These are phyloP conservation scores for Citrus australasica DNA, from an alignment of 345 rosid species.

Conservation along the genomic window DNA sequence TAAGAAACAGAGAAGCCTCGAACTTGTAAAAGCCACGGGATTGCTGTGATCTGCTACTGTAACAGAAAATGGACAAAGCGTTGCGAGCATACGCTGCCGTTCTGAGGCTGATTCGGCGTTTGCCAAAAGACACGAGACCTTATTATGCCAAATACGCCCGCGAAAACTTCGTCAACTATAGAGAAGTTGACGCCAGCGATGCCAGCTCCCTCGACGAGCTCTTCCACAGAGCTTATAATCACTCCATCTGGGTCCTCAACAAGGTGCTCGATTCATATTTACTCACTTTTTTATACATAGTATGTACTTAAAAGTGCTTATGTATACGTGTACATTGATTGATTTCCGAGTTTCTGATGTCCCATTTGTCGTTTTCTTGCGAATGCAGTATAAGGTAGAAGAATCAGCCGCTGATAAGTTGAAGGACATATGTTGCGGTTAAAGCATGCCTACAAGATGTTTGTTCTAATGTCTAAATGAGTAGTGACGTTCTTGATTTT, in stretches of 20 bases:
- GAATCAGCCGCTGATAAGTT: constrained; percentile 62
- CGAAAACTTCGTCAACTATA: constrained; percentile 85
- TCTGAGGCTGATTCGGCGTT: constrained; percentile 67
- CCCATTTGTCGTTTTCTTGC: background rate
- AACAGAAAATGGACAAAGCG: constrained; percentile 62
- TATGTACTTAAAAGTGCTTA: background rate
- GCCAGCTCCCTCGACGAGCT: constrained; percentile 65
- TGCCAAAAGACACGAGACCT: constrained; percentile 73
- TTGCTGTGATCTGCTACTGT: background rate
- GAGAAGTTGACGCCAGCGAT: constrained; percentile 62
- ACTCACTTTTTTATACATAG: background rate
- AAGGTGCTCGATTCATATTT: constrained; percentile 43
- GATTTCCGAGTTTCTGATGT: background rate
- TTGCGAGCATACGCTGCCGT: constrained; percentile 73
- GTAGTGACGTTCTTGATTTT: background rate
- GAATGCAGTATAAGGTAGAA: constrained; percentile 70
- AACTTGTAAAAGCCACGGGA: background rate
- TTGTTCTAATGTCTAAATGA: constrained; percentile 38
- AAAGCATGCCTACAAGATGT: constrained; percentile 27
- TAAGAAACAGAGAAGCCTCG: background rate
- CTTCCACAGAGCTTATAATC: constrained; percentile 76
- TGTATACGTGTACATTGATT: background rate
- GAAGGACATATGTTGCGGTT: constrained; percentile 48
- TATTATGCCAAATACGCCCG: constrained; percentile 91
- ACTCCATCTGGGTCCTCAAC: constrained; percentile 90